A percentile compares a stretch with the other conserved stretches of the same genome.
Conservation (phyloP, 108 stramenopile species). For the Asterionellopsis glacialis region DNA sequence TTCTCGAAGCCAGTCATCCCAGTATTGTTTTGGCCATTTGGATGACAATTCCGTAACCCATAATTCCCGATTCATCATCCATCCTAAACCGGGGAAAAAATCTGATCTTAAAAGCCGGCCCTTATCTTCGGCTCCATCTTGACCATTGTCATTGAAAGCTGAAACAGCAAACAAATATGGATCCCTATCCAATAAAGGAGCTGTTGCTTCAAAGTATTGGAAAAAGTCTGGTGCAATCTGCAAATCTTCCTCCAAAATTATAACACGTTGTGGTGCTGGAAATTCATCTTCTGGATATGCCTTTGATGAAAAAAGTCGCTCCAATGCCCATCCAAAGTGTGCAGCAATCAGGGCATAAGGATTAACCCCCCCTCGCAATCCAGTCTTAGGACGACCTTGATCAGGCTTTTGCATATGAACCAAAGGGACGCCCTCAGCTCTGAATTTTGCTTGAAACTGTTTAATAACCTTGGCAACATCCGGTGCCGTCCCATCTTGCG, state of each 20-base stretch:
- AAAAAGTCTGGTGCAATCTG: constrained; percentile 91
- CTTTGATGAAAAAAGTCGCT: constrained; percentile 47
- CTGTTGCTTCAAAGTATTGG: constrained; percentile 74
- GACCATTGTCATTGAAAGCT: constrained; percentile 94
- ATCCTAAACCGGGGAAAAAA: constrained; percentile 94
- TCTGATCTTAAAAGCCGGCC: constrained; percentile 68
- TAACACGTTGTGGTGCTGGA: constrained; percentile 53
- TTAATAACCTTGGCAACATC: constrained; percentile 45
- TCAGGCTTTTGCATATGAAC: constrained; percentile 44
- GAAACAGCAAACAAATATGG: constrained; percentile 77
- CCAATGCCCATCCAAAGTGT: constrained; percentile 86
- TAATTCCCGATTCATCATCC: constrained; percentile 84
- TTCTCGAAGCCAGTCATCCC: constrained; percentile 98
- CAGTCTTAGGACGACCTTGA: constrained; percentile 10
- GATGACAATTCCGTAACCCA: constrained; percentile 71
- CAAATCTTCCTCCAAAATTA: constrained; percentile 90
- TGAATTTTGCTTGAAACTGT: constrained; percentile 37
- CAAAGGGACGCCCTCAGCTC: constrained; percentile 46
- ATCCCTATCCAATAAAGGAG: constrained; percentile 60
- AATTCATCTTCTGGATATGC: constrained; percentile 8
- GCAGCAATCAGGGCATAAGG: constrained; percentile 62
- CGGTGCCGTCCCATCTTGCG: constrained; percentile 69
- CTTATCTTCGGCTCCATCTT: constrained; percentile 39
- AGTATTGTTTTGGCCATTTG: constrained; percentile 77
- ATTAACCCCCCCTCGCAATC: constrained; percentile 19